Evolutionary conservation across 352 stramenopile species (phyloP).

Genomic region (Pythium pectinolyticum): DNA sequence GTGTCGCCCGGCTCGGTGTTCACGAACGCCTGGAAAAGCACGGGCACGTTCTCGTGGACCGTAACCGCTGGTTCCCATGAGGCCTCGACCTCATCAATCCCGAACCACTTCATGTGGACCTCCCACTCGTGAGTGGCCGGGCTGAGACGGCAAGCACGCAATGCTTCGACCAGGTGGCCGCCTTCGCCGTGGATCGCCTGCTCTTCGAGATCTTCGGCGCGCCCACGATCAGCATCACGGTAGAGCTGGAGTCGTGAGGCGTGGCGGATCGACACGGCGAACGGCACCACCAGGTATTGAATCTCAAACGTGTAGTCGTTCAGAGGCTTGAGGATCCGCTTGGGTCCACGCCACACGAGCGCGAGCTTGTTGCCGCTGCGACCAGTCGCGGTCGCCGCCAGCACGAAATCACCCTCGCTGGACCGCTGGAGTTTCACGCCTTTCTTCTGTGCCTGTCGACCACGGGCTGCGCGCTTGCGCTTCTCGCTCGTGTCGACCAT

Average conservation of each 20-base stretch:
- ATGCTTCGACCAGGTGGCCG: slow-evolving; percentile 13
- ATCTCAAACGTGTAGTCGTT: slow-evolving; percentile 30
- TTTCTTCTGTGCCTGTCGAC: slow-evolving; percentile 5
- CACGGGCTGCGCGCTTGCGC: background rate
- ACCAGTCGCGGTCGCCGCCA: slow-evolving; percentile 10
- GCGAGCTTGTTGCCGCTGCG: slow-evolving; percentile 24
- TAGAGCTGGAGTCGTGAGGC: slow-evolving; percentile 23
- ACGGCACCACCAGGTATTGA: slow-evolving; percentile 20
- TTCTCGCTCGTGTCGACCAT: slow-evolving; percentile 20
- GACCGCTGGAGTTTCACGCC: slow-evolving; percentile 18
- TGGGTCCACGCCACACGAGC: slow-evolving; percentile 15
- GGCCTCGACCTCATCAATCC: slow-evolving; percentile 28
- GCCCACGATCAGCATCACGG: background rate
- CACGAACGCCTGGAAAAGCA: slow-evolving; percentile 14
- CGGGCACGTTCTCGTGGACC: slow-evolving; percentile 23
- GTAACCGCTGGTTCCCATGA: slow-evolving; percentile 24
- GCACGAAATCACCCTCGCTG: slow-evolving; percentile 20
- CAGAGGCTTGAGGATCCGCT: slow-evolving; percentile 6
- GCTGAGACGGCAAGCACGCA: slow-evolving; percentile 10
- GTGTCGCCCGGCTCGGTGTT: background rate
- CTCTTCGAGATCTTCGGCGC: background rate
- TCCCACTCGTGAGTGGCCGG: slow-evolving; percentile 19
- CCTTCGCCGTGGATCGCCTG: slow-evolving; percentile 21
- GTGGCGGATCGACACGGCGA: slow-evolving; percentile 5
- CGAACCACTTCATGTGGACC: slow-evolving; percentile 27